Evolutionary conservation across 768 basidiomycete genomes (phyloP), one percentile per base, ranked within the genome.

Genomic region (Mycena pura): DNA sequence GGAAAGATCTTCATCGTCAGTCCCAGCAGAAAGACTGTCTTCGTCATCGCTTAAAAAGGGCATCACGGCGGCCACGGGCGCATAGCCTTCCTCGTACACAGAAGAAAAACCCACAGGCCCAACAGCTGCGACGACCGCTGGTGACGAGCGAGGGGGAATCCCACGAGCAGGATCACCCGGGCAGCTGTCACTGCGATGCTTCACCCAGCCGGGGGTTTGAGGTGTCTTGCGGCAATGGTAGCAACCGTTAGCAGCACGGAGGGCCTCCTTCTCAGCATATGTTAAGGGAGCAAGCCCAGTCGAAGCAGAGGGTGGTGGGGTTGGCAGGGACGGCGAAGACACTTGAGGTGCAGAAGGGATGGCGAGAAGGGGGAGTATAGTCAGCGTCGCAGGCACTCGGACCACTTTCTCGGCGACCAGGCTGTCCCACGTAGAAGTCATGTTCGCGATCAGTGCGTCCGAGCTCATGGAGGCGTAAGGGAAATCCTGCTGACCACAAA

Each of bases 151-250:
- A 3, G 54, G 54, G 5, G 44, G 54, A 7, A 55, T 55, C 1
- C 43, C 43, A 17, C 34, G 43, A 5, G 43, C 44, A 15, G 44
- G 8, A 28, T 55, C 43, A 14, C 54, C 32, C 4, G 53, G 53
- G 22, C 53, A 54, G 41, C 25, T 54, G 41, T 54, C 40, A 41
- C 53, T 54, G 7, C 45, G 44, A 21, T 56, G 55, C 21, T 47
- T 46, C 1, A 39, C 27, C 55, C 44, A 56, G 17, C 53, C 41
- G 3, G 31, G 53, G 0, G 14, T 55, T 32, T 24, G 14, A 2
- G 53, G 53, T 0, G 53, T 55, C 24, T 55, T 55, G 1, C 22
- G 28, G n/a, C 53, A 55, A 19, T 55, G 56, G 29, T 57, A 38
- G 21, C 56, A 49, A 1, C 47, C 28, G 14, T 27, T n/a, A 5